phyloP scores from a whole-genome alignment of 352 stramenopile species.

The Paralagenidium karlingii region DNA sequence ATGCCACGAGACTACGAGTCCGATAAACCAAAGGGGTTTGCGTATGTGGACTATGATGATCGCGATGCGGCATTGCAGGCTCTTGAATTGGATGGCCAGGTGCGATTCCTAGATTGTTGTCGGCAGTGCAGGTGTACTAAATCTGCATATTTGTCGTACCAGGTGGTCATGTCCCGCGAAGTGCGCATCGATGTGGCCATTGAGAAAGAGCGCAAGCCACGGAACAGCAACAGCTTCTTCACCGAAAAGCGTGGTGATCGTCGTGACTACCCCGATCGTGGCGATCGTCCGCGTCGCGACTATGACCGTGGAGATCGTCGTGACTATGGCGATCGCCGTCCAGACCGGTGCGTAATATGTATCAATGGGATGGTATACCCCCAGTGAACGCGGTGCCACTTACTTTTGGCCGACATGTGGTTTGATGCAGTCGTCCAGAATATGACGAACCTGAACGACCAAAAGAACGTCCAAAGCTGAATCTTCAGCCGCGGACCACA shows the following conservation, averaged over 20 bases:
- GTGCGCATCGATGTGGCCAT: constrained; percentile 63
- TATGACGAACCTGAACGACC: constrained; percentile 4
- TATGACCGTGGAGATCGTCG: too few species aligned
- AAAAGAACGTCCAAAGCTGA: constrained; percentile 44
- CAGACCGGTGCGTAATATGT: too few species aligned
- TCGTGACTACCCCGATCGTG: constrained; percentile 10
- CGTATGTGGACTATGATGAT: constrained; percentile 71
- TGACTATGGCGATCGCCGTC: too few species aligned
- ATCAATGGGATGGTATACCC: too few species aligned
- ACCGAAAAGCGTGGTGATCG: constrained; percentile 44
- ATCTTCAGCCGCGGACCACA: constrained; percentile 35
- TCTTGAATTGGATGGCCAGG: constrained; percentile 40
- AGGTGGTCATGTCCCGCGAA: constrained; percentile 24
- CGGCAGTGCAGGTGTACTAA: constrained; percentile 4
- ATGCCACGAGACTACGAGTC: constrained; percentile 46
- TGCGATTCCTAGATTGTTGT: too few species aligned
- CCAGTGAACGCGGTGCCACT: background rate
- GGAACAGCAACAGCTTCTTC: constrained; percentile 25
- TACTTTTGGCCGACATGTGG: background rate
- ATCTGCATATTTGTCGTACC: constrained; percentile 1
- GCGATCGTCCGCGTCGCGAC: constrained; percentile 18
- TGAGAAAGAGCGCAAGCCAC: constrained; percentile 34
- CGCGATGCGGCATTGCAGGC: constrained; percentile 53
- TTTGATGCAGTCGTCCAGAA: background rate
- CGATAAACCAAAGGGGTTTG: constrained; percentile 70